phyloP scores from a whole-genome alignment of 2,329 filamentous ascomycete genomes.

The Pseudogymnoascus destructans region DNA sequence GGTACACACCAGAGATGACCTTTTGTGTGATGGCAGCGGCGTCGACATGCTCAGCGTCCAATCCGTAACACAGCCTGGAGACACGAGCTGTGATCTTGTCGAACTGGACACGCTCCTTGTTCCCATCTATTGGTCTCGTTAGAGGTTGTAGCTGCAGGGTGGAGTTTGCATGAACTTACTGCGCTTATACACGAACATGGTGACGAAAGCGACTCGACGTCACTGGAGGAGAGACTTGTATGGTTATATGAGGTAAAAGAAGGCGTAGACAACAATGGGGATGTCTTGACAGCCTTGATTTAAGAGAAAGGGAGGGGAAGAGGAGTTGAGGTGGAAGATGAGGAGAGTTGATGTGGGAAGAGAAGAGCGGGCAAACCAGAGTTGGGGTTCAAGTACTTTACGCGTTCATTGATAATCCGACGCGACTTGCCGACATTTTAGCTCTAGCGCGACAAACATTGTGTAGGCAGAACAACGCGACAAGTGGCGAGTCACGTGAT shows the following conservation, averaged over 20 bases:
- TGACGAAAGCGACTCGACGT: constrained; percentile 8
- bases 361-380: constrained; percentile 8
- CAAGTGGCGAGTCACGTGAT: constrained; percentile 1
- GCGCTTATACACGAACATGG: constrained; percentile 27
- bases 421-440: constrained; percentile 7
- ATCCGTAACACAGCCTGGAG: constrained; percentile 91
- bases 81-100: constrained; percentile 99
- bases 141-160: constrained; percentile 10
- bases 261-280: neutral
- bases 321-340: neutral
- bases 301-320: constrained; percentile 13
- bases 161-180: constrained; percentile 21
- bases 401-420: constrained; percentile 11
- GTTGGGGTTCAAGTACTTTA: constrained; percentile 12
- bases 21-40: constrained; percentile 97
- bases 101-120: constrained; percentile 99
- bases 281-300: constrained; percentile 12
- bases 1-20: constrained; percentile 98
- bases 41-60: constrained; percentile 92
- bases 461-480: constrained; percentile 6
- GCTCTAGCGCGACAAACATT: constrained; percentile 9
- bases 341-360: constrained; percentile 4
- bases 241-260: constrained; percentile 3
- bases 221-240: neutral
- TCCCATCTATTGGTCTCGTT: constrained; percentile 56